These are phyloP conservation scores for Ramichloridium luteum DNA, from an alignment of 2,329 filamentous ascomycete species.

Conservation along the genomic window DNA sequence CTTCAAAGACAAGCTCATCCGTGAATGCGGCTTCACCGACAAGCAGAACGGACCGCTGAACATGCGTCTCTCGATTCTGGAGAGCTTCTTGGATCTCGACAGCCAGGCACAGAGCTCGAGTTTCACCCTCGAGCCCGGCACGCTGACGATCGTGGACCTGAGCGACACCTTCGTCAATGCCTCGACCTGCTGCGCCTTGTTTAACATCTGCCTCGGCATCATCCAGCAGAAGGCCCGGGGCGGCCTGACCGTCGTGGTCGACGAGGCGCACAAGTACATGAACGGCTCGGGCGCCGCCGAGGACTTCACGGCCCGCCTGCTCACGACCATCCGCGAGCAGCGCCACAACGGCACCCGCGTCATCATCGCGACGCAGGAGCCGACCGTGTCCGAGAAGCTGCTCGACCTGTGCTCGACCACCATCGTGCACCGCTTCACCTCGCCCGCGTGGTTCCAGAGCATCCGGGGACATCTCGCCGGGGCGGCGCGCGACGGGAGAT, in stretches of 20 bases:
- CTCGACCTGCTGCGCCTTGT: conserved; percentile 56
- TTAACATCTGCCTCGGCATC: conserved; percentile 56
- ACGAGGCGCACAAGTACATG: conserved; percentile 65
- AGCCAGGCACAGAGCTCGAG: conserved; percentile 4
- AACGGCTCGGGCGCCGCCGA: conserved; percentile 42
- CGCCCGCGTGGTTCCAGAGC: conserved; percentile 48
- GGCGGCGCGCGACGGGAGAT: conserved; percentile 15
- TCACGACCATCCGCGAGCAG: conserved; percentile 55
- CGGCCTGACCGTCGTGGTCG: conserved; percentile 53
- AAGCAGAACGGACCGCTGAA: conserved; percentile 45
- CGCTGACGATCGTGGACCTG: conserved; percentile 57
- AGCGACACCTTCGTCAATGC: conserved; percentile 59
- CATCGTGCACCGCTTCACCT: conserved; percentile 59
- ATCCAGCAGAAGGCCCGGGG: conserved; percentile 37
- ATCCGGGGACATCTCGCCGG: conserved; percentile 38
- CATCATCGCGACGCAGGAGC: conserved; percentile 66
- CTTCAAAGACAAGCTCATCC: conserved; percentile 33
- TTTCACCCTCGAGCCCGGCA: conserved; percentile 31
- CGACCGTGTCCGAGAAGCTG: conserved; percentile 54
- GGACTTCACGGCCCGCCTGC: conserved; percentile 49
- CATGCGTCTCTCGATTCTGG: conserved; percentile 49
- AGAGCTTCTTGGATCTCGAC: conserved; percentile 45
- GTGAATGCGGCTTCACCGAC: conserved; percentile 31
- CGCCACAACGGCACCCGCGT: conserved; percentile 56
- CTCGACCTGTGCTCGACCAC: conserved; percentile 62